Percentiles rank a stretch among this genome's conserved stretches.
These are phyloP conservation scores for Rostrohypoxylon terebratum DNA, from an alignment of 495 filamentous ascomycete species.

Conservation along the genomic window DNA sequence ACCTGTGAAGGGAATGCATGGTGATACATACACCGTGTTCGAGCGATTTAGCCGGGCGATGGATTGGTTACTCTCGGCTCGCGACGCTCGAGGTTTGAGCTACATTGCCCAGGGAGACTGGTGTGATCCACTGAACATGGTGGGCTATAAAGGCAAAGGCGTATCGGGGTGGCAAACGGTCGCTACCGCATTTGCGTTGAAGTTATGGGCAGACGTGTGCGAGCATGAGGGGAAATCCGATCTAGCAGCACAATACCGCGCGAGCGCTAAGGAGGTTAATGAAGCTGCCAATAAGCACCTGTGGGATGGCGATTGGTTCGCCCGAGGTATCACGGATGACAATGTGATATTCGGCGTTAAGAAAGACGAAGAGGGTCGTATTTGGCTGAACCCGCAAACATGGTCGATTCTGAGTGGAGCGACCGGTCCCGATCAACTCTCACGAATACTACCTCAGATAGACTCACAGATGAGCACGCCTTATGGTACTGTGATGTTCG, in stretches of 20 bases:
- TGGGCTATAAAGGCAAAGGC: conserved; percentile 66
- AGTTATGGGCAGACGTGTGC: conserved; percentile 64
- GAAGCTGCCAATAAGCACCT: conserved; percentile 62
- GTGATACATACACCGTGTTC: conserved; percentile 62
- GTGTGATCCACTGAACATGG: conserved; percentile 72
- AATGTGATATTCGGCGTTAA: conserved; percentile 63
- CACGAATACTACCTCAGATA: conserved; percentile 60
- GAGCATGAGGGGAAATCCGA: conserved; percentile 57
- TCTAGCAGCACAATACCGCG: conserved; percentile 57
- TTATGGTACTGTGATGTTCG: conserved; percentile 66
- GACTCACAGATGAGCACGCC: conserved; percentile 65
- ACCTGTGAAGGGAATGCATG: conserved; percentile 54
- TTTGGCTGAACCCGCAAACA: conserved; percentile 69
- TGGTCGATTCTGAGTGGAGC: conserved; percentile 67
- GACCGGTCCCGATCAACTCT: conserved; percentile 56
- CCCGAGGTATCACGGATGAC: conserved; percentile 68
- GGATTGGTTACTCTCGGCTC: conserved; percentile 63
- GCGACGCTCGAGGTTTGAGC: conserved; percentile 65
- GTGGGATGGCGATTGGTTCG: conserved; percentile 69
- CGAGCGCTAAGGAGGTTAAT: conserved; percentile 61
- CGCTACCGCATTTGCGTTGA: conserved; percentile 63
- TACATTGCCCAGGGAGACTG: conserved; percentile 69
- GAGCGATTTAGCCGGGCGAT: conserved; percentile 65
- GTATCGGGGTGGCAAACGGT: conserved; percentile 69
- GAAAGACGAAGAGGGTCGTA: conserved; percentile 63